These are phyloP conservation scores for Camillea tinctor DNA, from an alignment of 2,329 filamentous ascomycete genomes.

Conservation along the genomic window DNA sequence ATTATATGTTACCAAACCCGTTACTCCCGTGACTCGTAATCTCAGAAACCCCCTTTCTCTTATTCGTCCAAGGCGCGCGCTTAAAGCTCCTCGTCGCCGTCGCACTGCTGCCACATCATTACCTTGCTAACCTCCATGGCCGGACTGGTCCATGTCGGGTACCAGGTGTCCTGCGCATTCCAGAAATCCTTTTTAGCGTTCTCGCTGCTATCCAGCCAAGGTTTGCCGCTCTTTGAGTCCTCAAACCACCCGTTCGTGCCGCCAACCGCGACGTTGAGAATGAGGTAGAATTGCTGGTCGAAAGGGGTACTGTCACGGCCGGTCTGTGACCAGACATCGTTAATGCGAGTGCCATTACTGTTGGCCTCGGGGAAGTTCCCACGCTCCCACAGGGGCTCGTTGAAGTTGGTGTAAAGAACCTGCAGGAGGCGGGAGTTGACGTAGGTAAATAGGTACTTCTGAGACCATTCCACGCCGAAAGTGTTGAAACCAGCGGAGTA, in stretches of 20 bases:
- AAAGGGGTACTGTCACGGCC: constrained; percentile 67
- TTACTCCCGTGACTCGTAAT: constrained; percentile 7
- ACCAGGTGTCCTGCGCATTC: constrained; percentile 64
- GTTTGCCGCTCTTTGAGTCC: constrained; percentile 69
- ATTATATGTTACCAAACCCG: constrained; percentile 12
- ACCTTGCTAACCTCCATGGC: constrained; percentile 70
- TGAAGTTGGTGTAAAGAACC: constrained; percentile 76
- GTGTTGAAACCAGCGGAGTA: constrained; percentile 70
- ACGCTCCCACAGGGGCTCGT: constrained; percentile 64
- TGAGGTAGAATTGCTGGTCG: constrained; percentile 73
- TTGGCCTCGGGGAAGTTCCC: constrained; percentile 65
- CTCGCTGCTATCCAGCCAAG: constrained; percentile 69
- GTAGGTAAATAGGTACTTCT: constrained; percentile 87
- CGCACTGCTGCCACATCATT: constrained; percentile 68
- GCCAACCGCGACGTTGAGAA: constrained; percentile 74
- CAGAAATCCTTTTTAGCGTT: constrained; percentile 77
- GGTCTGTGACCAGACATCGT: constrained; percentile 63
- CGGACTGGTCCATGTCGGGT: constrained; percentile 68
- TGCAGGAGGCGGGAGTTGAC: constrained; percentile 78
- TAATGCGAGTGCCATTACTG: constrained; percentile 63
- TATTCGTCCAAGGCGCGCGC: not conserved
- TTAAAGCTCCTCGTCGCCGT: constrained; percentile 55
- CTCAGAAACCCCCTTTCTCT: not conserved
- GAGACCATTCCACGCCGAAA: constrained; percentile 81
- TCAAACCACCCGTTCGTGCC: constrained; percentile 82